phyloP scores from a whole-genome alignment of 2,329 filamentous ascomycete genomes.

The Colletotrichum simmondsii region DNA sequence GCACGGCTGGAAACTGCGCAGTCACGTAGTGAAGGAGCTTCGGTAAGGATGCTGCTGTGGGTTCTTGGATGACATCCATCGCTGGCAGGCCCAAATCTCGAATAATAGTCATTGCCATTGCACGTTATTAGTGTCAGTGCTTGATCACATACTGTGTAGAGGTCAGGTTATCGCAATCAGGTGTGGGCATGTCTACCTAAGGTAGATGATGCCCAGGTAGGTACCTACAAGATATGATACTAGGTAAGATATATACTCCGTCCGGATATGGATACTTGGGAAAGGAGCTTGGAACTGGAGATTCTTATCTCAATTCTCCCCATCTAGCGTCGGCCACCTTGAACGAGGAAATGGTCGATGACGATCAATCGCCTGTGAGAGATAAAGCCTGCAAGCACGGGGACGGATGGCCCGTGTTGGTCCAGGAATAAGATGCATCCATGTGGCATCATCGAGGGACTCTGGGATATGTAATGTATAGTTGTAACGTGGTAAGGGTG shows the following conservation, averaged over 20 bases:
- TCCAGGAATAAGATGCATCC: background rate
- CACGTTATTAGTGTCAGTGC: background rate
- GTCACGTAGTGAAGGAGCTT: too few relatives aligned
- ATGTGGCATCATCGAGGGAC: background rate
- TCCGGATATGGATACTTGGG: background rate
- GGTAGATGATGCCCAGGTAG: too few relatives aligned
- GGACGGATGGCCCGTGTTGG: background rate
- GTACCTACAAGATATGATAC: too few relatives aligned
- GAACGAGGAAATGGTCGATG: background rate
- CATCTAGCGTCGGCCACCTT: background rate
- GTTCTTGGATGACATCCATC: background rate
- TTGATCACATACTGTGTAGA: background rate
- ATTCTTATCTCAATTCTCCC: background rate
- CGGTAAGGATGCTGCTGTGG: too few relatives aligned
- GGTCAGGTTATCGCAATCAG: too few relatives aligned
- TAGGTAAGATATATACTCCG: too few relatives aligned
- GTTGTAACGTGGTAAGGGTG: background rate
- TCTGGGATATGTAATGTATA: background rate
- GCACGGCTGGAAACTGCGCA: background rate
- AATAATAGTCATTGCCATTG: too few relatives aligned
- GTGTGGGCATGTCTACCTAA: too few relatives aligned
- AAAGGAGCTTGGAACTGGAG: background rate
- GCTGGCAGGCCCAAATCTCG: background rate
- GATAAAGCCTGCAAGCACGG: background rate
- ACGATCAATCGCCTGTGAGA: conserved; percentile 17